Evolutionary conservation across 83 land plant genomes (phyloP), one percentile per base, ranked within the genome.

Genomic region (Picea abies): DNA sequence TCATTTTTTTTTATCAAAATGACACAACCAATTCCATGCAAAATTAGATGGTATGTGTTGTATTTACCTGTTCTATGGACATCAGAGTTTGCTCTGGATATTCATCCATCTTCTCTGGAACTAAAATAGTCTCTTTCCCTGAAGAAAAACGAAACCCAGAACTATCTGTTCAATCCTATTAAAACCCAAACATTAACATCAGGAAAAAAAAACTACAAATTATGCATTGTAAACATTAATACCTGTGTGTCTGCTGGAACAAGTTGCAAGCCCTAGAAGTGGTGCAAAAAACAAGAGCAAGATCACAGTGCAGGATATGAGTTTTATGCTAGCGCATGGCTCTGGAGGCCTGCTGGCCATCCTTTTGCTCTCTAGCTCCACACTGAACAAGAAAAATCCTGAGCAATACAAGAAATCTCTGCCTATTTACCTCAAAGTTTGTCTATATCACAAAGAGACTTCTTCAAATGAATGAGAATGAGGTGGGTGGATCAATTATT

Each of bases 281-380:
- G 25, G 25, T 76, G 78, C 78, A 22, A 76, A 60, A 29, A 32
- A 76, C 60, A 76, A 76, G 60, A 76, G 25, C 29, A 76, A 15
- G 14, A 76, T 76, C 17, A 76, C 35, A 76, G 78, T 52, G 32
- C 60, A 76, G 78, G 60, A 52, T 4, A 49, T 76, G 78, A 76
- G 23, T 29, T 52, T 76, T 37, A 26, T 52, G 60, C 78, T 49
- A 12, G 15, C 12, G 25, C 78, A 76, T 47, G 12, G 60, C 29
- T 76, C 60, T 76, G 26, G 29, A 12, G 60, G 78, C 61, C 56
- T 76, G 78, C 12, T 76, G 78, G 78, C 78, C 78, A 76, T 76
- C 61, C 2, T 76, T 52, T 8, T 22, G 56, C 41, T 12, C 29
- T 76, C 61, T 52, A 29, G 11, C 41, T 73, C 26, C 77, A 39